These are phyloP conservation scores for Danielia oregonensis DNA, from an alignment of 805 yeast genomes.

Conservation along the genomic window DNA sequence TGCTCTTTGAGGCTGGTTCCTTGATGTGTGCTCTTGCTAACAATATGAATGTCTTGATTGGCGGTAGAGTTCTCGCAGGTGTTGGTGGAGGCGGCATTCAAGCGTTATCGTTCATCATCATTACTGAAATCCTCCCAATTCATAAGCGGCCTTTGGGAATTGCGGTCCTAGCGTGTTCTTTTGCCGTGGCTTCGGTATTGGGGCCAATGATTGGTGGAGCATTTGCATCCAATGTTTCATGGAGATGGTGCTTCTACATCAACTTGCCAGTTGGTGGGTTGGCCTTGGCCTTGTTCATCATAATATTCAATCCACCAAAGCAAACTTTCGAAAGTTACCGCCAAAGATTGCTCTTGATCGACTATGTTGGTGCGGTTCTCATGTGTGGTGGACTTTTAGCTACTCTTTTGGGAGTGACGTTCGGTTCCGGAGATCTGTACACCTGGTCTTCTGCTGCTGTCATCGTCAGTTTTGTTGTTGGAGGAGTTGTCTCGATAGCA, in stretches of 20 bases:
- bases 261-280: constrained; percentile 65
- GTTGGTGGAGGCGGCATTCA: constrained; percentile 72
- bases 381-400: constrained; percentile 43
- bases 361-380: constrained; percentile 46
- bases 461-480: constrained; percentile 45
- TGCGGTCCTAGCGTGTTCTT: constrained; percentile 38
- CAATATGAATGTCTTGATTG: constrained; percentile 59
- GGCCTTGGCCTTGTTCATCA: constrained; percentile 34
- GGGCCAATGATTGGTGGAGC: constrained; percentile 72
- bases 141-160: constrained; percentile 36
- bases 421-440: constrained; percentile 50
- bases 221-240: constrained; percentile 52
- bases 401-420: constrained; percentile 46
- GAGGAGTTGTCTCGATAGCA: constrained; percentile 31
- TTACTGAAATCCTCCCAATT: constrained; percentile 52
- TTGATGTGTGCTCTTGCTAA: constrained; percentile 52
- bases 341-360: constrained; percentile 42
- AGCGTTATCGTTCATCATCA: constrained; percentile 51
- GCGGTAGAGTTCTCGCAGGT: constrained; percentile 70
- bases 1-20: constrained; percentile 61
- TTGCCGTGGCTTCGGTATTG: constrained; percentile 47
- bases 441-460: constrained; percentile 57
- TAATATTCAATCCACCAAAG: constrained; percentile 45
- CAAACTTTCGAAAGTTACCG: constrained; percentile 37
- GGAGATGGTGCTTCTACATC: constrained; percentile 78